Conservation (phyloP, 768 basidiomycete genomes). For the Lanmaoa pseudosensibilis region DNA sequence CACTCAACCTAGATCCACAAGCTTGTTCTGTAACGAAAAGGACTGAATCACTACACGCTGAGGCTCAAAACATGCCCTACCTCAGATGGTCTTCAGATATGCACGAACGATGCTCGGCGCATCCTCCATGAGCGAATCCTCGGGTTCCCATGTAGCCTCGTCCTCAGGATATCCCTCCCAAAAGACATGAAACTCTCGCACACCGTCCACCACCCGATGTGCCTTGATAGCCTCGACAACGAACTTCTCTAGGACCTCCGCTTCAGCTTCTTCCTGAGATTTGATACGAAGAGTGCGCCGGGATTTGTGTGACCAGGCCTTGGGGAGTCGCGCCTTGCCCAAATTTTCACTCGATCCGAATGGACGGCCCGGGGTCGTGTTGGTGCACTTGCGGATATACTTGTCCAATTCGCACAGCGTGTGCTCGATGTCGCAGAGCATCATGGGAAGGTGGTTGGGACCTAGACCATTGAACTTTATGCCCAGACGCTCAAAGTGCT, state of each 20-base stretch:
- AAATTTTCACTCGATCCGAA: constrained; percentile 37
- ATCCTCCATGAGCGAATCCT: constrained; percentile 45
- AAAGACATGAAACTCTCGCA: constrained; percentile 46
- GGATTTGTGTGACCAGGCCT: constrained; percentile 55
- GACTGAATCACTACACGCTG: not conserved
- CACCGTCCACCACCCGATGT: constrained; percentile 39
- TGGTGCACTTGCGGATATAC: constrained; percentile 52
- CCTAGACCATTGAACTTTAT: constrained; percentile 54
- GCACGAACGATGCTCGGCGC: constrained; percentile 45
- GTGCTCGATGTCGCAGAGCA: constrained; percentile 75
- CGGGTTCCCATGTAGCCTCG: constrained; percentile 62
- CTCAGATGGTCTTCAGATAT: constrained; percentile 32
- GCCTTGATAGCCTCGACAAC: constrained; percentile 40
- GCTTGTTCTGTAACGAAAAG: constrained; percentile 5
- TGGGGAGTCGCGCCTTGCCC: constrained; percentile 40
- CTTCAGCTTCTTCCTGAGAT: constrained; percentile 33
- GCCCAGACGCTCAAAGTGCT: constrained; percentile 62
- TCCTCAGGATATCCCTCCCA: constrained; percentile 56
- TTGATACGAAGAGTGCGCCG: constrained; percentile 44
- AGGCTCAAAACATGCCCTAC: constrained; percentile 2
- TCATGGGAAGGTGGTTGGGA: constrained; percentile 48
- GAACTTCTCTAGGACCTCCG: constrained; percentile 41
- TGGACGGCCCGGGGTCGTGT: constrained; percentile 33
- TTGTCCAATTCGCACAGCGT: constrained; percentile 79
- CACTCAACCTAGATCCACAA: not conserved